Base-by-base conservation (phyloP, 2,329 filamentous ascomycete genomes). In the Alternaria panax region DNA sequence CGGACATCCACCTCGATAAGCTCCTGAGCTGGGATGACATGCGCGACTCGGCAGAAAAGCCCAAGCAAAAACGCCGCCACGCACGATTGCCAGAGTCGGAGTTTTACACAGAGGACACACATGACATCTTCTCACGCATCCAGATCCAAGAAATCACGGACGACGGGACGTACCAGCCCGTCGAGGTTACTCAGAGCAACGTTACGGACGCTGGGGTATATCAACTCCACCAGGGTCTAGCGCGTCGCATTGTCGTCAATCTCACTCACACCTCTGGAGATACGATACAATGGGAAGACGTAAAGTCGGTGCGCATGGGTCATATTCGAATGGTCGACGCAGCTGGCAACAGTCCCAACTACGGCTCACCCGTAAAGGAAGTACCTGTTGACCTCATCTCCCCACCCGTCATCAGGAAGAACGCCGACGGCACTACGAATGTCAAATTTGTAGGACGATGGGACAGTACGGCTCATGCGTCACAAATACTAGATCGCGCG, bases 11-110 rank as follows among this genome's bases (percentile, higher is more conserved):
- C 79, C 85, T 99, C 22, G 95, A 99, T 78, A 98, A 97, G 81
- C 85, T 99, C 51, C 86, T 97, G 12, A 99, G 95, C 80, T 99
- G 95, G 95, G 95, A 99, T 75, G 95, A 98, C 71, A 97, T 99
- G 89, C 89, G 94, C 59, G 94, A 99, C 77, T 83, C 86, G 24
- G 84, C 84, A 3, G 83, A 84, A 47, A 79, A 80, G 22, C 80
- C 81, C 3, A 86, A 87, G 18, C 83, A 88, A 50, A 85, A 86
- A 63, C 85, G 86, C 18, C 84, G 85, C 55, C 84, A 83, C 41
- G 85, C 91, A 24, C 86, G 95, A 11, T 89, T 99, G 65, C 89
- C 92, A 12, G 95, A 99, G 77, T 90, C 91, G 0, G 93, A 99
- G 67, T 99, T 96, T 75, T 96, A 90, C 70, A 92, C 90, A 0